Base-by-base conservation (phyloP, 768 basidiomycete genomes). In the Boletellus sp. region DNA sequence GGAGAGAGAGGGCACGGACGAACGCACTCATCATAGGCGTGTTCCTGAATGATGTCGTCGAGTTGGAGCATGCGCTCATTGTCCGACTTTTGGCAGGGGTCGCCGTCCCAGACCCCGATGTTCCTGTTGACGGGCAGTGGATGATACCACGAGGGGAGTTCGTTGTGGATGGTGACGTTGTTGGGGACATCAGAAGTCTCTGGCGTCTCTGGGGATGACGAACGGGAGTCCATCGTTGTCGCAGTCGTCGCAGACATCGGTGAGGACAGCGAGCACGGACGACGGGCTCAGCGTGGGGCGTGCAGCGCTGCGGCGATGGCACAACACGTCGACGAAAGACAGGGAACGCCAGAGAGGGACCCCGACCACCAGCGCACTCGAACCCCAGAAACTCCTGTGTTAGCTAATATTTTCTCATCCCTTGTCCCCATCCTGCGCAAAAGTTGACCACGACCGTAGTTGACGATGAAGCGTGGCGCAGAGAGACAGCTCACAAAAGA, bases 21-120 rank as follows among this genome's bases (percentile, higher is more conserved):
- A 34, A 39, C 84, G 54, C 63, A 90, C 87, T 88, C 85, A 55
- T 87, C 85, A 65, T 85, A 90, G 28, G 80, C 84, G 58, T 84
- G 78, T 53, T 82, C 80, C 59, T 87, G 83, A 47, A 90, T 78
- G 41, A 90, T 71, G 61, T 90, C 88, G 59, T 87, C 83, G 36
- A 90, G 70, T 36, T 77, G 73, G 54, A 89, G 78, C 70, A 86
- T 85, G 45, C 70, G 69, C 20, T 77, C 72, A 41, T 75, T 73
- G 33, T 78, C 82, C 43, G 72, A 64, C 60, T 83, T 81, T 52
- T 70, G 69, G 13, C 71, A 63, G 17, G 71, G 51, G 54, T 76
- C 74, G 26, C 67, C 61, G 41, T 73, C 71, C 80, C 79, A 81
- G 52, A 65, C 60, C 41, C 70, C 60, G 44, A 71, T 70, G 38